Evolutionary conservation across 2,329 filamentous ascomycete genomes (phyloP).

Genomic region (Cylindrodendrum hubeiense): DNA sequence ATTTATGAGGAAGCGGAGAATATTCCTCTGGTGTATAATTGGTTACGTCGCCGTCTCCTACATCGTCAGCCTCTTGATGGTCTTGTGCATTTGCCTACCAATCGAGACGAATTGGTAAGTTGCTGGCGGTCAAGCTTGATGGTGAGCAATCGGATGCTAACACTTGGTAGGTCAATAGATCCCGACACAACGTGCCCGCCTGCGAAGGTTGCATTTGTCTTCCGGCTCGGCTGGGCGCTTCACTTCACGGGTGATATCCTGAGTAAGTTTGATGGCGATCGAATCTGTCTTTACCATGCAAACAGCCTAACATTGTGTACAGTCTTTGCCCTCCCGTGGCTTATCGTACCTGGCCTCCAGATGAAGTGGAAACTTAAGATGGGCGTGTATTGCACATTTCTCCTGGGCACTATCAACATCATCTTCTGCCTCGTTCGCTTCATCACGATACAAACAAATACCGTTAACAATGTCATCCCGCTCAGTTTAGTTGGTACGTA

Average conservation of each 20-base stretch:
- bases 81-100: slow-evolving; percentile 33
- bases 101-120: slow-evolving; percentile 23
- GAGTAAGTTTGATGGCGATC: neutral
- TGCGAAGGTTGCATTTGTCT: neutral
- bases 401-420: slow-evolving; percentile 32
- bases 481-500: slow-evolving; percentile 33
- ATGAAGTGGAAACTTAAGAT: slow-evolving; percentile 28
- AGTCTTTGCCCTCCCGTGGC: slow-evolving; percentile 18
- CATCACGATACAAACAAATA: slow-evolving; percentile 24
- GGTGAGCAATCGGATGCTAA: neutral
- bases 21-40: slow-evolving; percentile 16
- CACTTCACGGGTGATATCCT: slow-evolving; percentile 29
- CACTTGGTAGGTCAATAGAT: neutral
- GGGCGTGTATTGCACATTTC: slow-evolving; percentile 31
- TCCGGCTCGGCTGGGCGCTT: slow-evolving; percentile 13
- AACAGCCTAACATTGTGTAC: neutral
- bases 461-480: slow-evolving; percentile 17
- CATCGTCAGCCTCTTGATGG: slow-evolving; percentile 21
- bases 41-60: slow-evolving; percentile 20
- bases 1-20: slow-evolving; percentile 33
- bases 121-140: neutral
- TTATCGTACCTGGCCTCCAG: slow-evolving; percentile 28
- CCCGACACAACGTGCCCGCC: neutral
- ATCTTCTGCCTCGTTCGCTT: slow-evolving; percentile 34
- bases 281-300: neutral